Base-by-base conservation (phyloP, 2,329 filamentous ascomycete genomes). In the Alternaria viburni region DNA sequence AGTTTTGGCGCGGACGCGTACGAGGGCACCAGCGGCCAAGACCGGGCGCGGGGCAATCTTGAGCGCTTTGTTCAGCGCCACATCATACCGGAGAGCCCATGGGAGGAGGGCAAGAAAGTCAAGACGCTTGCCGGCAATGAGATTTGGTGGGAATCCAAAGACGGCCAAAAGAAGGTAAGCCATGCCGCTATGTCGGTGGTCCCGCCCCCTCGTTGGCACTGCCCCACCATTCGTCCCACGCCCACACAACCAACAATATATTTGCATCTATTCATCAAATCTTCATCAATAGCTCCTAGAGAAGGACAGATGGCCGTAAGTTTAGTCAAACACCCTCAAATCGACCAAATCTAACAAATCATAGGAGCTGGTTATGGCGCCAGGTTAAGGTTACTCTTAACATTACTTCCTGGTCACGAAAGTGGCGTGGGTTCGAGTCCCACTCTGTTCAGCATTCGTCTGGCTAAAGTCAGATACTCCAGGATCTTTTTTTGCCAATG, bases 21-120 rank as follows among this genome's bases (percentile, higher is more conserved):
- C 75, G 88, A 91, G 50, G 93, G 93, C 0, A 83, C 85, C 1
- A 87, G 88, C 15, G 95, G 93, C 0, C 87, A 91, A 74, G 89
- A 93, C 60, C 86, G 93, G 54, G 95, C 96, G 8, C 86, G 89
- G 65, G 83, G 83, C 69, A 98, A 98, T 74, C 78, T 98, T 66
- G 85, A 86, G 74, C 84, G 87, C 43, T 98, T 98, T 78, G 92
- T 97, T 2, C 90, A 96, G 81, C 90, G 91, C 49, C 96, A 99
- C 81, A 85, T 97, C 57, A 86, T 98, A 5, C 86, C 89, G 0
- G 80, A 81, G 5, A 92, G 88, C 73, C 93, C 93, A 1, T 98
- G 95, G 94, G 80, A 83, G 25, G 88, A 91, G 67, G 83, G 84
- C 4, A 82, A 86, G 67, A 93, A 90, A 80, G 84, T 87, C 1